phyloP scores from a whole-genome alignment of 768 basidiomycete species.

The Lactarius hatsudake region DNA sequence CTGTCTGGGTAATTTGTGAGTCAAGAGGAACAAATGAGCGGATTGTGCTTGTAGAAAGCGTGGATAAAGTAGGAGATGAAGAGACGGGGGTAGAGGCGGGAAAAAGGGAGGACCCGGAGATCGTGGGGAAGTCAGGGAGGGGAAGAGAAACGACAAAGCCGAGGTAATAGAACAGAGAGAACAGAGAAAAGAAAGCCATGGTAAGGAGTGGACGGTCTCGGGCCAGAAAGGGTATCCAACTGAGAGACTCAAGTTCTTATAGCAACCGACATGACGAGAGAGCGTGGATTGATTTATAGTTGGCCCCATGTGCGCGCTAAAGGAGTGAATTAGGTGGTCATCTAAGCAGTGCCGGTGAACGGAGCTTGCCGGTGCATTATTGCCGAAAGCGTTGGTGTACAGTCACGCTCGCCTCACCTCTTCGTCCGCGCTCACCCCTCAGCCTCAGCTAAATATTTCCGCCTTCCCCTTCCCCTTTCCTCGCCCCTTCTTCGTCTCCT shows the following conservation, averaged over 20 bases:
- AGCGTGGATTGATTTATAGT: too few species aligned
- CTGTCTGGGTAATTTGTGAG: background rate
- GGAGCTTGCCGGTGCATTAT: background rate
- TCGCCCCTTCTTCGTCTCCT: constrained; percentile 33
- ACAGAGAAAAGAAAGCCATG: background rate
- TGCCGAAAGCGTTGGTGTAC: background rate
- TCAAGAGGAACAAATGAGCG: background rate
- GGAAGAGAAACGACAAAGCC: background rate
- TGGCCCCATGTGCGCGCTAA: too few species aligned
- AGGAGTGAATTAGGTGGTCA: too few species aligned
- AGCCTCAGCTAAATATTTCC: constrained; percentile 14
- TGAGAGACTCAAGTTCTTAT: background rate
- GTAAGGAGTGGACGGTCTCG: constrained; percentile 16
- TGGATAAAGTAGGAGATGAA: background rate
- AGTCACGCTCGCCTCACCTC: constrained; percentile 13
- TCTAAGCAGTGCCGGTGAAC: background rate
- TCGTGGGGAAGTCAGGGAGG: background rate
- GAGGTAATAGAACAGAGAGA: constrained; percentile 3
- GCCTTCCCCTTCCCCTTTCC: constrained; percentile 22
- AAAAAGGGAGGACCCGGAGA: background rate
- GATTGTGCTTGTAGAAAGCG: background rate
- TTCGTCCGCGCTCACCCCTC: constrained; percentile 20
- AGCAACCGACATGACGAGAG: background rate
- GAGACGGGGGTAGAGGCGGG: background rate
- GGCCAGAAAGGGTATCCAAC: background rate